Percentiles rank a stretch among this genome's conserved stretches.
phyloP scores from a whole-genome alignment of 2,329 filamentous ascomycete species.

The Colletotrichum sp. region DNA sequence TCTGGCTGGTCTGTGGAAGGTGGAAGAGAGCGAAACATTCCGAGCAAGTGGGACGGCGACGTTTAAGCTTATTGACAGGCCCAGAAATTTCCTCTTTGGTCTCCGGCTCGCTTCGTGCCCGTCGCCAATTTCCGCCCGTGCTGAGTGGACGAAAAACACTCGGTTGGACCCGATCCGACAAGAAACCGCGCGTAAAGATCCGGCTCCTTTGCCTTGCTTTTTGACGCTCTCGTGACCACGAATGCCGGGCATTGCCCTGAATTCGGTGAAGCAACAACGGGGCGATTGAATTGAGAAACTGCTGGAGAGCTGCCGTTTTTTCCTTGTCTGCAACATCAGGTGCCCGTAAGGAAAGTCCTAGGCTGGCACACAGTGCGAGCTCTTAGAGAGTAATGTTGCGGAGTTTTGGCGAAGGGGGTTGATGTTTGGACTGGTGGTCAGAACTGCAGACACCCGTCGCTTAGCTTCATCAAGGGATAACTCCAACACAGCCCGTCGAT shows the following conservation, averaged over 20 bases:
- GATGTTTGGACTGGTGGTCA: neutral
- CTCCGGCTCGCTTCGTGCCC: neutral
- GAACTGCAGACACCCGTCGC: neutral
- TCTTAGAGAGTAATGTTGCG: neutral
- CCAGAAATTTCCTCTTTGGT: neutral
- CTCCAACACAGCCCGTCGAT: neutral
- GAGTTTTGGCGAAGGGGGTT: neutral
- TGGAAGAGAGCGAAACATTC: constrained; percentile 5
- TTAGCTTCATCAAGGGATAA: neutral
- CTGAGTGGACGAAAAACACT: constrained; percentile 14
- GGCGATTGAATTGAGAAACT: neutral
- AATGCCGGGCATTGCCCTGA: neutral
- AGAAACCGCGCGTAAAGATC: constrained; percentile 2
- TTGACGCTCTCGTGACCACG: neutral
- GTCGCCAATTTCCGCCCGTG: neutral
- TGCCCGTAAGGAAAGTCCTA: neutral
- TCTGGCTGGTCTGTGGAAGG: neutral
- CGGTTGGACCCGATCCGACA: constrained; percentile 2
- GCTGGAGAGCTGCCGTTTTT: neutral
- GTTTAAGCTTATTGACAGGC: constrained; percentile 21
- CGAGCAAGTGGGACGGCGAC: neutral
- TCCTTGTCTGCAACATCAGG: neutral
- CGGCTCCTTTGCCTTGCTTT: neutral
- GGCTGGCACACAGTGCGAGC: neutral
- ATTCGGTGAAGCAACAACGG: neutral